Evolutionary conservation across 2,329 filamentous ascomycete genomes (phyloP), one percentile per base, ranked within the genome.

Genomic region (Colletotrichum sp.): DNA sequence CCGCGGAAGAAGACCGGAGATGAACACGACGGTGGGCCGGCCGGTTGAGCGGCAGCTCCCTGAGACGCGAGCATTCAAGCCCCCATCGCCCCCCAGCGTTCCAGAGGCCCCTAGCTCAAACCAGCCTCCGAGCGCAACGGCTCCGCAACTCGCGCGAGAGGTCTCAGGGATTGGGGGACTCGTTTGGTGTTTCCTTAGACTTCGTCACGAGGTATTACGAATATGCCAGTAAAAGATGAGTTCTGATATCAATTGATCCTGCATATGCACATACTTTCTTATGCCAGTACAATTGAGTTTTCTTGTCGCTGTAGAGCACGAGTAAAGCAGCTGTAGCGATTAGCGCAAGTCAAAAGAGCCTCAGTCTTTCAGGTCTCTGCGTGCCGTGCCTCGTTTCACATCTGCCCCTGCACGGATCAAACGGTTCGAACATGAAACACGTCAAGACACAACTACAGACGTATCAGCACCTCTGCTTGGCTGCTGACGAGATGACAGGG

Each of bases 371-470:
- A 59, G 55, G 36, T 36, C 26, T 32, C 67, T 49, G 44, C 18
- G 36, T 16, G 8, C n/a, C 21, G 44, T 49, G 18, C 44, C 18
- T 30, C 21, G 73, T 76, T 76, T 76, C 62, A 64, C 26, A 28
- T 13, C 15, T 4, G 18, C n/a, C 26, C 63, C 52, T 57, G n/a
- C 18, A 26, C 15, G 67, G 57, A 30, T 30, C 49, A 44, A 18
- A 62, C 59, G 36, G 44, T 72, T 32, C 32, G 59, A 16, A 72
- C 28, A 57, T 76, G 73, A 76, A 76, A 76, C 70, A 59, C 32
- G 73, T 60, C 70, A 73, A 59, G 21, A 62, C 30, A 39, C 15
- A 24, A 71, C 72, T 73, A 69, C 67, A 63, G 72, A 75, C 60
- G 72, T 72, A 44, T 75, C 72, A 75, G 36, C 32, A 64, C n/a